phyloP scores from a whole-genome alignment of 2,329 filamentous ascomycete species.

The Trichoderma koningii region DNA sequence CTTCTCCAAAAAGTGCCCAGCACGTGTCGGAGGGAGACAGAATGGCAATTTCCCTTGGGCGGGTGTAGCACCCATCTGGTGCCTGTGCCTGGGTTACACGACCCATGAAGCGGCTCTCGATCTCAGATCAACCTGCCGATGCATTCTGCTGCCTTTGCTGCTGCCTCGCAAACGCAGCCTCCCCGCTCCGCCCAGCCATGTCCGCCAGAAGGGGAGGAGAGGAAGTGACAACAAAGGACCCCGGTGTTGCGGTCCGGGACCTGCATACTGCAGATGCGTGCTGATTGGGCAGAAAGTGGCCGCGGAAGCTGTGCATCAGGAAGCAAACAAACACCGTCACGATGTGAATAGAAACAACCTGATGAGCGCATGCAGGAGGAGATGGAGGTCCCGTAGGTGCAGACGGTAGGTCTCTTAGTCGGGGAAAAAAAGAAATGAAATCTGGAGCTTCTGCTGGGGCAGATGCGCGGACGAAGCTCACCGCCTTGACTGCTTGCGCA shows the following conservation, averaged over 20 bases:
- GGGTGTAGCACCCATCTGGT: not conserved
- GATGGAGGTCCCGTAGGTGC: too few relatives aligned
- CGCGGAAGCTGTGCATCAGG: not conserved
- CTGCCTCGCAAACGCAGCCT: not conserved
- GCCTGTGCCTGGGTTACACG: constrained; percentile 23
- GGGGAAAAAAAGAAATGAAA: not conserved
- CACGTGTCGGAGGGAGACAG: constrained; percentile 10
- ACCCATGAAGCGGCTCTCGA: not conserved
- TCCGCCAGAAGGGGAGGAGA: not conserved
- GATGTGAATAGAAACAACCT: not conserved
- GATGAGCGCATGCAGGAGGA: too few relatives aligned
- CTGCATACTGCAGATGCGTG: not conserved
- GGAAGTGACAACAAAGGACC: not conserved
- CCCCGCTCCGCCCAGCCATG: not conserved
- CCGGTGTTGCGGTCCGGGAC: not conserved
- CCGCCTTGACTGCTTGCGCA: too few relatives aligned
- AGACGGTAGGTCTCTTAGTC: too few relatives aligned
- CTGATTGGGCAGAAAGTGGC: constrained; percentile 1
- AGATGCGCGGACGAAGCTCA: too few relatives aligned
- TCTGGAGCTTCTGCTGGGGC: not conserved
- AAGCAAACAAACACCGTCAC: constrained; percentile 2
- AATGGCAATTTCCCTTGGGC: not conserved
- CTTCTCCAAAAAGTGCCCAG: constrained; percentile 2
- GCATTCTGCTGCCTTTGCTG: not conserved
- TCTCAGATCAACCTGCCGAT: not conserved